These are phyloP conservation scores for Linnemannia hyalina DNA, from an alignment of 192 early-diverging fungal species.

Conservation along the genomic window DNA sequence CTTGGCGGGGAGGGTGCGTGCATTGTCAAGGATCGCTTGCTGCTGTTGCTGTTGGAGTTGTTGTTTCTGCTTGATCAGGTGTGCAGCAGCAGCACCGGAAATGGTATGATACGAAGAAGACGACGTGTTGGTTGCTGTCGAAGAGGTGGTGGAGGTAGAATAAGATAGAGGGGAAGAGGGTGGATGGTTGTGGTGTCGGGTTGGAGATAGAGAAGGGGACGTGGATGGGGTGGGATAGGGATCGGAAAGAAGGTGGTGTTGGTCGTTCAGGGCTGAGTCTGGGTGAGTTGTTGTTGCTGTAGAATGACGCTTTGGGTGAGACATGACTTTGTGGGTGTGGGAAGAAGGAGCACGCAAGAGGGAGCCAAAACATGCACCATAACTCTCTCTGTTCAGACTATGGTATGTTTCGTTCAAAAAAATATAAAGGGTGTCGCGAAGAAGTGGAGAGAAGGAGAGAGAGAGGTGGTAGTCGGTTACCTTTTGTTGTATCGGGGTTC, in stretches of 20 bases:
- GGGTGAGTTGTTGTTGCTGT: conserved; percentile 8
- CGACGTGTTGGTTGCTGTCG: conserved; percentile 10
- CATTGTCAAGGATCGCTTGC: conserved; percentile 17
- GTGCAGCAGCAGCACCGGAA: not conserved
- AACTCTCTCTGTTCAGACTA: conserved; percentile 6
- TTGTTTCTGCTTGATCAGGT: conserved; percentile 1
- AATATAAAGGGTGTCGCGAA: not conserved
- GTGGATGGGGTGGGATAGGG: conserved; percentile 43
- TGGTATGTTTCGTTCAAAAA: not conserved
- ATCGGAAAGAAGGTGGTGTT: not conserved
- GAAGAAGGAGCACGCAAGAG: conserved; percentile 1
- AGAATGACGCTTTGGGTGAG: conserved; percentile 22
- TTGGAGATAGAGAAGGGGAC: conserved; percentile 20
- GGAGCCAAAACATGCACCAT: conserved; percentile 37
- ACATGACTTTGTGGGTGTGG: conserved; percentile 30
- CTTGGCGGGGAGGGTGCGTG: conserved; percentile 24
- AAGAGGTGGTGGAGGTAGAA: conserved; percentile 1
- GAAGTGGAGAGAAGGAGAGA: not conserved
- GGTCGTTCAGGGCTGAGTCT: conserved; percentile 24
- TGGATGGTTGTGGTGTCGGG: not conserved
- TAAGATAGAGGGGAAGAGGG: conserved; percentile 14
- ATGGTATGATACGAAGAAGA: not conserved
- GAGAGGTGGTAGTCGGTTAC: not conserved
- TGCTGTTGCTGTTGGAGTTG: conserved; percentile 14
- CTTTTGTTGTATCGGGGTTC: not conserved